Evolutionary conservation across 2,329 filamentous ascomycete genomes (phyloP), one percentile per base, ranked within the genome.

Genomic region (Pseudophaeomoniella oleicola): DNA sequence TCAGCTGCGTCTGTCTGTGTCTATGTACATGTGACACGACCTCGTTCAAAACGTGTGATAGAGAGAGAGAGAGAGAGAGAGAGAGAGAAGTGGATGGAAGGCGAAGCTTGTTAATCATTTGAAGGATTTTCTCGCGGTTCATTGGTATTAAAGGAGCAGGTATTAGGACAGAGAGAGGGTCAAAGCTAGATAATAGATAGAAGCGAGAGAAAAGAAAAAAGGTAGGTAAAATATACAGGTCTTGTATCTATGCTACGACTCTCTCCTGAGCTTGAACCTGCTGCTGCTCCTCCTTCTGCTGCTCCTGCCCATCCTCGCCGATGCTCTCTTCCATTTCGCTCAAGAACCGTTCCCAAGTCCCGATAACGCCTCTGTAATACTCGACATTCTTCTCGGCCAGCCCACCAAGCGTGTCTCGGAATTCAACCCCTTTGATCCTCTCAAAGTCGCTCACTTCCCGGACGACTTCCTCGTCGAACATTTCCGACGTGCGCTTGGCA

Each of bases 381-480:
- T 76, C 72, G 30, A 93, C 75, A 55, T 98, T 85, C 13, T 83
- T 77, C 51, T 88, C 80, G 0, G 88, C 85, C 34, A 98, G 60
- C 2, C 75, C 77, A 2, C 84, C 85, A 35, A 98, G 69, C 47
- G 90, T 87, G 44, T 80, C 73, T 56, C 84, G 83, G 59, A 98
- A 92, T 66, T 98, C 88, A 30, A 83, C 68, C 29, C 84, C 77
- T 67, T 98, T 98, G 67, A 96, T 96, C 39, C 87, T 74, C 62
- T 98, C 90, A 60, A 98, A 98, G 54, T 94, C 87, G 14, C 72
- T 72, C 1, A 94, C 83, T 57, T 98, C 90, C 50, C 83, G 81
- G 31, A 96, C 81, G 2, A 94, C 88, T 59, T 94, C 86, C 53
- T 94, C 87, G 57, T 94, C 90, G 51, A 98, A 98, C 54, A 85